Base-by-base conservation (phyloP, 768 basidiomycete species). In the Leccinum uliginosum region DNA sequence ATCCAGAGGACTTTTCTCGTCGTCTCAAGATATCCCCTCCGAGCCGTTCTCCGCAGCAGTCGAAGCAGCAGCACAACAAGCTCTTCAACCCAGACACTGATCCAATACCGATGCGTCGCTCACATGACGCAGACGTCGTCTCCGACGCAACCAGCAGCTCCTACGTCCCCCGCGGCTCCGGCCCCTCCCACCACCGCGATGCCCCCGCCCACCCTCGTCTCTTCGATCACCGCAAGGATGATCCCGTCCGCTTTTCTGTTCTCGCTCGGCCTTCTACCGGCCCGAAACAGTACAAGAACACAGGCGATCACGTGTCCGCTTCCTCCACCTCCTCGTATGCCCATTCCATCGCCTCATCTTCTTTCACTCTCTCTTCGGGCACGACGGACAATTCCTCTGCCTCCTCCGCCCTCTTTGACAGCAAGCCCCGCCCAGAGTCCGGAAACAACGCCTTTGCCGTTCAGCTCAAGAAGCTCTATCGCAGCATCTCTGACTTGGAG, bases 191-290 rank as follows among this genome's bases (percentile, higher is more conserved):
- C 9, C 59, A 71, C 7, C 74, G 85, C 43, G 67, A 55, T 53
- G 57, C 53, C 29, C 71, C 47, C 62, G 14, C 67, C 6, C 69
- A 72, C 46, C 74, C 77, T 9, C 89, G 88, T 59, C 82, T 97
- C 0, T 95, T 93, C 56, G 93, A 98, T 67, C 91, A 90, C 57
- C 80, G 90, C 38, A 86, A 91, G 65, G 91, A 98, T 69, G 92
- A 98, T 69, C 93, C 97, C 0, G 83, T 93, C 30, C 83, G 88
- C 11, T 98, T 98, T 72, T 76, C 83, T 38, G 81, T 85, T 32
- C 79, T 84, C 34, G 75, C 82, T 4, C 81, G 85, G 43, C 80
- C 85, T 9, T 67, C 47, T 58, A 65, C 9, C 50, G 67, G 64
- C 51, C 67, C 67, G 40, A 80, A 80, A 6, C 77, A 80, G 1